Evolutionary conservation across 148 eudicot species (phyloP).

Genomic region (Euryodendron excelsum): DNA sequence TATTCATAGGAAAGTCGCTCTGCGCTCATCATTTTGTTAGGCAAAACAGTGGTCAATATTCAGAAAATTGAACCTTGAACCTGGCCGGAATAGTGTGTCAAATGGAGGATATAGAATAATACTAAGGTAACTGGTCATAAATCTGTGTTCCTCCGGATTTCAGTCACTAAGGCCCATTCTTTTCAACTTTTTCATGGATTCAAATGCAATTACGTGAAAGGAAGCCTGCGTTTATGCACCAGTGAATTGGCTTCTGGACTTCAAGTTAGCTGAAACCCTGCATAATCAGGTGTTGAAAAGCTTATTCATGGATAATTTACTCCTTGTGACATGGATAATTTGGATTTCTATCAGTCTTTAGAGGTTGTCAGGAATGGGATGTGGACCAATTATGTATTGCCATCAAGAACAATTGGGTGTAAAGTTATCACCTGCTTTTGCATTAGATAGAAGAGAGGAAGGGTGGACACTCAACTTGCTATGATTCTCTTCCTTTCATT

Average conservation of each 20-base stretch:
- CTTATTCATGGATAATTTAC: background rate
- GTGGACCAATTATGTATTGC: background rate
- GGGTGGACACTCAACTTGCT: slow-evolving; percentile 3
- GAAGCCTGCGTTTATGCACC: slow-evolving; percentile 1
- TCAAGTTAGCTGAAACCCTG: background rate
- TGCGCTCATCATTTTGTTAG: too few relatives aligned
- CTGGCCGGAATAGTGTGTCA: background rate
- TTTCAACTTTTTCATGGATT: background rate
- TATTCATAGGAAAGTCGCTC: too few relatives aligned
- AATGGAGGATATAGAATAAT: background rate
- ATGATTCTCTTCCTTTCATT: slow-evolving; percentile 1
- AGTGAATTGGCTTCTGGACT: background rate
- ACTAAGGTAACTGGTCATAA: background rate
- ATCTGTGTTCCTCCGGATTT: background rate
- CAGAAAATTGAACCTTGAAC: background rate
- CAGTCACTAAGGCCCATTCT: background rate
- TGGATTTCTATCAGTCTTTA: background rate
- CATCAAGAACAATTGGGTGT: background rate
- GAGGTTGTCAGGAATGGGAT: too few relatives aligned
- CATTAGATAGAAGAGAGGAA: background rate
- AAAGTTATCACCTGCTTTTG: background rate
- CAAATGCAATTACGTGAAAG: background rate
- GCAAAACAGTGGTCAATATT: background rate
- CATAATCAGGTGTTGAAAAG: background rate
- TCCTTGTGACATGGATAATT: background rate